These are phyloP conservation scores for Gossypium anomalum DNA, from an alignment of 345 rosid species.

Conservation along the genomic window DNA sequence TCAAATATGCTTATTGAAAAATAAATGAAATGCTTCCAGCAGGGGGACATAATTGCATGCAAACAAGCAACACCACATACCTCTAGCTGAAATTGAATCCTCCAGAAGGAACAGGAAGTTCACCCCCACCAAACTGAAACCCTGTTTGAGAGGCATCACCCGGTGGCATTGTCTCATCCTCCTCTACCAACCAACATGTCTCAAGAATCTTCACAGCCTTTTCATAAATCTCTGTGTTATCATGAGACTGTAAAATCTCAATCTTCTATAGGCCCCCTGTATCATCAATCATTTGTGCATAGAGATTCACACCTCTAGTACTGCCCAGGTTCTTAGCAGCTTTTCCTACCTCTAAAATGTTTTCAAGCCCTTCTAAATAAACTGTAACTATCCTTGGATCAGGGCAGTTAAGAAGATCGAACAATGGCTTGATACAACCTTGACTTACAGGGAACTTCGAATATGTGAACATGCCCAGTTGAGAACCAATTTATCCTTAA, in stretches of 20 bases:
- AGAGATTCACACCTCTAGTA: not conserved
- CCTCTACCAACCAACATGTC: slow-evolving; percentile 50
- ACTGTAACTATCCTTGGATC: slow-evolving; percentile 65
- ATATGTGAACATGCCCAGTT: not conserved
- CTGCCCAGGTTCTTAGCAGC: slow-evolving; percentile 15
- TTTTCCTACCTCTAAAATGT: slow-evolving; percentile 57
- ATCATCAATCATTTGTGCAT: slow-evolving; percentile 3
- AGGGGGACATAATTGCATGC: no score
- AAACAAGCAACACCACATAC: slow-evolving; percentile 16
- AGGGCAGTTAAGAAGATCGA: slow-evolving; percentile 74
- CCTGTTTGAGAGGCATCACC: slow-evolving; percentile 44
- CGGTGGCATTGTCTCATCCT: slow-evolving; percentile 47
- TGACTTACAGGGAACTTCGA: slow-evolving; percentile 53
- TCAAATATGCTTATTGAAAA: no score
- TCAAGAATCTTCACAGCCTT: slow-evolving; percentile 44
- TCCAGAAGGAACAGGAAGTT: slow-evolving; percentile 53
- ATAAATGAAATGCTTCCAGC: no score
- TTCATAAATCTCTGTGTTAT: slow-evolving; percentile 31
- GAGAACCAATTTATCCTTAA: not conserved
- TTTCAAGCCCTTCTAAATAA: slow-evolving; percentile 56
- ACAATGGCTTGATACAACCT: slow-evolving; percentile 82
- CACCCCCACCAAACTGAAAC: slow-evolving; percentile 46
- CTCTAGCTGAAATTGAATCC: slow-evolving; percentile 65
- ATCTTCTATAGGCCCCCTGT: not conserved
- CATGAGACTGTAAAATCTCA: slow-evolving; percentile 33